Evolutionary conservation across 1,139 yeast genomes (phyloP), one percentile per base, ranked within the genome.

Genomic region (Hanseniaspora sp.): DNA sequence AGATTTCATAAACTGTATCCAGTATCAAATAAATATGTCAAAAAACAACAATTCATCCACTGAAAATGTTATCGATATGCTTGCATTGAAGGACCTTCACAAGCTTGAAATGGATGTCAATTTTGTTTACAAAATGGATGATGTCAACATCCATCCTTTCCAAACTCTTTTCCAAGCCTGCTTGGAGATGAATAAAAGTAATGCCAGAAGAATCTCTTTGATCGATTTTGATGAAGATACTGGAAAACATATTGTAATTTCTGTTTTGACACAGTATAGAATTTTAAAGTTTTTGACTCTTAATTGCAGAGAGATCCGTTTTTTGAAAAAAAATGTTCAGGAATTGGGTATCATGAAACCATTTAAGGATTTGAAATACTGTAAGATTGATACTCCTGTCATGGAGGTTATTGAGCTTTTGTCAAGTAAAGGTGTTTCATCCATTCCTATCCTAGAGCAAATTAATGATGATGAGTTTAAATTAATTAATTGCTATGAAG

Each of bases 251-350:
- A 88, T 92, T 62, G 96, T 94, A 31, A 96, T 90, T 7, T 81
- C 92, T 56, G 98, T 94, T 52, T 76, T 94, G 63, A 94, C 99
- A 0, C 98, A 94, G 71, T 94, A 94, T 71, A 82, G 99, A 67
- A 92, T 94, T 56, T 76, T 94, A 63, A 92, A 94, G 69, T 94
- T 94, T 65, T 96, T 94, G 38, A 94, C 97, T 7, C 77, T 92
- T 68, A 92, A 94, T 68, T 94, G 98, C 71, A 87, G 88, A 68
- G 97, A 94, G 67, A 90, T 96, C 5, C 81, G 86, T 63, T 85
- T 83, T 77, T 73, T 94, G 57, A 74, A 83, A 62, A 80, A 83
- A 62, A 95, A 96, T 1, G 74, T 94, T 56, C 74, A 76, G 58
- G 83, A 83, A 58, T 72, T 92, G 49, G 75, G 80, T 13, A 78